These are phyloP conservation scores for Botryotinia calthae DNA, from an alignment of 2,329 filamentous ascomycete species.

Conservation along the genomic window DNA sequence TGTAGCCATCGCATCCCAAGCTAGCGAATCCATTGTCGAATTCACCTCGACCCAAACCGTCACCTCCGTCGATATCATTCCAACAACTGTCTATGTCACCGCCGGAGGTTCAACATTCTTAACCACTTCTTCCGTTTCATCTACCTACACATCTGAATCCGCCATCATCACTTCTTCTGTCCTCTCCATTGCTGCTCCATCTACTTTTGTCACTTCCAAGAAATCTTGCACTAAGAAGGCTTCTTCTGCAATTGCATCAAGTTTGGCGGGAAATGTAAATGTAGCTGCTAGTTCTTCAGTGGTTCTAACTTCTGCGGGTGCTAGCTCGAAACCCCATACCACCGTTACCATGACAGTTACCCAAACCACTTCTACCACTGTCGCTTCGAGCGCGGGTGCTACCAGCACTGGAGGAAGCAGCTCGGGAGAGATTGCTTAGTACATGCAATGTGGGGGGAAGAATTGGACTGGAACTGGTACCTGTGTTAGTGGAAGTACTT, in stretches of 20 bases:
- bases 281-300: neutral
- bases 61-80: neutral
- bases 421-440: slow-evolving; percentile 26
- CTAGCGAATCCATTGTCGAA: neutral
- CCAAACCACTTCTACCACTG: neutral
- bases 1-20: neutral
- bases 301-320: slow-evolving; percentile 4
- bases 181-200: neutral
- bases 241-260: neutral
- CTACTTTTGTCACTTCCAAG: slow-evolving; percentile 9
- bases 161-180: neutral
- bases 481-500: slow-evolving; percentile 33
- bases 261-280: slow-evolving; percentile 5
- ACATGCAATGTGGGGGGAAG: slow-evolving; percentile 32
- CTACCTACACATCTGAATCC: neutral
- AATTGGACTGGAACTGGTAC: slow-evolving; percentile 31
- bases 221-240: slow-evolving; percentile 12
- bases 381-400: neutral
- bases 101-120: neutral
- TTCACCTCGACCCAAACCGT: neutral
- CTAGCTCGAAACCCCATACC: neutral
- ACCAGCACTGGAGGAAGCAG: slow-evolving; percentile 11
- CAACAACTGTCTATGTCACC: neutral
- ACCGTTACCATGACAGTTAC: neutral
- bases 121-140: neutral